A percentile compares a stretch with the other conserved stretches of the same genome.
Evolutionary conservation across 306 rosid species (phyloP).

Genomic region (Vigna unguiculata): DNA sequence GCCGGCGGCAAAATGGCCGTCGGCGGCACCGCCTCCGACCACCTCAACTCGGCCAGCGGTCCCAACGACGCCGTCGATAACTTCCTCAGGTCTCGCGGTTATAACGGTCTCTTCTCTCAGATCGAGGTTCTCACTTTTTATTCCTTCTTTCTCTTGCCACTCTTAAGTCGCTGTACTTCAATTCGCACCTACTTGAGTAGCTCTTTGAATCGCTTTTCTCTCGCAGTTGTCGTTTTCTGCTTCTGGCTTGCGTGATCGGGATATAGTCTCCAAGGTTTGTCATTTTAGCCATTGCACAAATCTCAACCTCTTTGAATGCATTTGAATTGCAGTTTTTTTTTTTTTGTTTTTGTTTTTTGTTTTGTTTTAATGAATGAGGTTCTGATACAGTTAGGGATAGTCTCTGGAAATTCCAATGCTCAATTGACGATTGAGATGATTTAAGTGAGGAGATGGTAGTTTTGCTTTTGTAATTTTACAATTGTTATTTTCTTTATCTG

Average conservation of each 20-base stretch:
- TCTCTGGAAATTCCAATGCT: not conserved
- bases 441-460: not conserved
- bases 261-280: conserved; percentile 90
- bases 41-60: conserved; percentile 46
- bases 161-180: conserved; percentile 15
- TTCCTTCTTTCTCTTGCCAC: conserved; percentile 4
- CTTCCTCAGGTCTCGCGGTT: conserved; percentile 81
- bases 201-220: conserved; percentile 7
- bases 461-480: not conserved
- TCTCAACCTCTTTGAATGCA: conserved; percentile 26
- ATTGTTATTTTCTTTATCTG: not conserved
- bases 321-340: not conserved
- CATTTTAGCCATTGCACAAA: conserved; percentile 41
- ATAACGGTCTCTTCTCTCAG: conserved; percentile 86
- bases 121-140: conserved; percentile 76
- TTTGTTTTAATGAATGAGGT: not conserved
- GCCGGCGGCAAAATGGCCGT: conserved; percentile 71
- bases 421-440: not conserved
- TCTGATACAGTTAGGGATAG: not conserved
- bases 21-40: conserved; percentile 62
- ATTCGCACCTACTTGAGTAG: not conserved
- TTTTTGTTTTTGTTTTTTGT: no score
- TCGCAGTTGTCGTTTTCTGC: conserved; percentile 88
- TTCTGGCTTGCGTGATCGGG: conserved; percentile 80
- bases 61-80: conserved; percentile 76